Evolutionary conservation across 2,329 filamentous ascomycete genomes (phyloP).

Genomic region (Taxawa tesnikishii): DNA sequence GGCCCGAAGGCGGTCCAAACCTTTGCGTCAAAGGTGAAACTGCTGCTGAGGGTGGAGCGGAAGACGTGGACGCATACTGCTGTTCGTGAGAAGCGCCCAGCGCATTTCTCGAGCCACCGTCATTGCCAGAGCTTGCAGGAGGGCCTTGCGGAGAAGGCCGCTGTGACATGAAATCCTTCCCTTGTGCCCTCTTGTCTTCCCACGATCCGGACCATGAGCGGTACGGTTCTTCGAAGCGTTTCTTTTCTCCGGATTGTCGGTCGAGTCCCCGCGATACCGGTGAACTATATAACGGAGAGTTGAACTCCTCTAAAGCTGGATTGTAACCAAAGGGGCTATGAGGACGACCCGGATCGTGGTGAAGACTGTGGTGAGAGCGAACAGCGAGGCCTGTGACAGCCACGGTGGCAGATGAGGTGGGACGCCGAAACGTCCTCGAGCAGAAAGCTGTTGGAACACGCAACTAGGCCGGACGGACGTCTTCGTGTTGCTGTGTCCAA

Average conservation of each 20-base stretch:
- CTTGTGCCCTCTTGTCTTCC: slow-evolving; percentile 14
- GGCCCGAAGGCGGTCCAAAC: background rate
- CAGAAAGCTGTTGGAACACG: no score
- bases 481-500: no score
- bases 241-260: slow-evolving; percentile 2
- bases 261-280: slow-evolving; percentile 5
- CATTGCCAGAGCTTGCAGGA: slow-evolving; percentile 10
- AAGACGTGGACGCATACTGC: slow-evolving; percentile 1
- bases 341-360: slow-evolving; percentile 6
- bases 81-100: slow-evolving; percentile 2
- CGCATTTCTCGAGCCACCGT: slow-evolving; percentile 4
- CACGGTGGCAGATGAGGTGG: slow-evolving; percentile 10
- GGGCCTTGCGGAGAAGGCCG: slow-evolving; percentile 13
- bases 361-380: slow-evolving; percentile 8
- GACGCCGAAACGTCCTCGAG: slow-evolving; percentile 6
- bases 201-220: slow-evolving; percentile 18
- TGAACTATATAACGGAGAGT: slow-evolving; percentile 8
- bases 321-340: slow-evolving; percentile 2
- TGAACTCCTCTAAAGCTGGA: slow-evolving; percentile 1
- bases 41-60: slow-evolving; percentile 2
- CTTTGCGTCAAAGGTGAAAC: background rate
- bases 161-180: slow-evolving; percentile 23
- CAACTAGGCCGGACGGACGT: no score
- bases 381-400: slow-evolving; percentile 9
- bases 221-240: slow-evolving; percentile 8